Evolutionary conservation across 306 rosid species (phyloP).

Genomic region (Vigna nakashimae): DNA sequence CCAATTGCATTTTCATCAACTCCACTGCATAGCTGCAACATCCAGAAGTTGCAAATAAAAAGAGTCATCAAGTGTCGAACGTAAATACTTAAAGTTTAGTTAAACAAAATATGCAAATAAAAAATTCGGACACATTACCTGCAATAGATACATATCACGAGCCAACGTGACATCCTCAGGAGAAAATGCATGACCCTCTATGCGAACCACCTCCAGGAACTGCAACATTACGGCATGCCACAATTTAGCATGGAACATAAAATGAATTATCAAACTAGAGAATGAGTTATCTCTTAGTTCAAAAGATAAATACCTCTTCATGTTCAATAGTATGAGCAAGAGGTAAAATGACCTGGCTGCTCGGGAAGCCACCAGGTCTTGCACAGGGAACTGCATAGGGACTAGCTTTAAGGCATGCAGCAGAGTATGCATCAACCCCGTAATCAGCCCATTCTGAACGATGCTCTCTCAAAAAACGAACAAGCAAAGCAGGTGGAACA

Average conservation of each 20-base stretch:
- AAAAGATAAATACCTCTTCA: conserved; percentile 72
- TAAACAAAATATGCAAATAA: background rate
- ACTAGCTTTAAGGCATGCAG: conserved; percentile 83
- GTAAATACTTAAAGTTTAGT: background rate
- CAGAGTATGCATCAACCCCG: conserved; percentile 95
- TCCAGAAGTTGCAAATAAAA: background rate
- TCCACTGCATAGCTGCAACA: conserved; percentile 86
- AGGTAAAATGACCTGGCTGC: conserved; percentile 89
- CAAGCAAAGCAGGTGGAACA: conserved; percentile 98
- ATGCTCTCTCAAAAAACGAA: conserved; percentile 96
- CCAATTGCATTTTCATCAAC: conserved; percentile 90
- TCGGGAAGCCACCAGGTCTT: conserved; percentile 85
- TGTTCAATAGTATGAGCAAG: conserved; percentile 93
- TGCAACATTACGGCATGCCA: conserved; percentile 40
- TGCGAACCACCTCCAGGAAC: conserved; percentile 96
- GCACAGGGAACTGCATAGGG: conserved; percentile 91
- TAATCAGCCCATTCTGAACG: conserved; percentile 98
- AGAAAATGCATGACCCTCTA: conserved; percentile 96
- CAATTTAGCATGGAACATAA: background rate
- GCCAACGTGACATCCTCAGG: conserved; percentile 88
- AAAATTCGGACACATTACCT: conserved; percentile 51
- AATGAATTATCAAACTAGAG: background rate
- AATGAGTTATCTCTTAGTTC: background rate
- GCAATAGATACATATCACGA: conserved; percentile 88
- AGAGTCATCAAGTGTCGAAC: background rate